A percentile compares a stretch with the other conserved stretches of the same genome.
phyloP scores from a whole-genome alignment of 169 alveolate genomes.

The Cryptosporidium baileyi region DNA sequence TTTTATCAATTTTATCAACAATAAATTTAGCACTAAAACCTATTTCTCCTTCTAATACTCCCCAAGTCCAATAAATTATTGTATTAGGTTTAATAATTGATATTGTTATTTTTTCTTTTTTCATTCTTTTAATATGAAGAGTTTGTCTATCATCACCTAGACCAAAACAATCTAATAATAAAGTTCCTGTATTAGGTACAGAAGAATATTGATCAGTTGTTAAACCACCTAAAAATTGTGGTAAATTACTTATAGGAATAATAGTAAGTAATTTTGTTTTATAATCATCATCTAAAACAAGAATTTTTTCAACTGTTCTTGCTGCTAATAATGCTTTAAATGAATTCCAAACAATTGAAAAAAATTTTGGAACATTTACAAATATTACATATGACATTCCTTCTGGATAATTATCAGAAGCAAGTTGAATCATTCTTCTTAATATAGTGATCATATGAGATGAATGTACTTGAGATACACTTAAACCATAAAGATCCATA shows the following conservation, averaged over 20 bases:
- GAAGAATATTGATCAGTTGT: constrained; percentile 56
- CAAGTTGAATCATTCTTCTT: constrained; percentile 59
- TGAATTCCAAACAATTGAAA: constrained; percentile 69
- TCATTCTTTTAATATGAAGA: constrained; percentile 64
- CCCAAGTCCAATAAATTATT: constrained; percentile 66
- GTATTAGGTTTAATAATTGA: constrained; percentile 44
- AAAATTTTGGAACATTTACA: constrained; percentile 60
- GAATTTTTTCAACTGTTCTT: constrained; percentile 66
- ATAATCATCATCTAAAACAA: constrained; percentile 62
- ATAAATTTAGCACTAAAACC: constrained; percentile 26
- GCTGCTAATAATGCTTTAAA: constrained; percentile 61
- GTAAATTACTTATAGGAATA: constrained; percentile 8
- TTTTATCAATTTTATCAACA: neutral
- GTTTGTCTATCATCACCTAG: constrained; percentile 70
- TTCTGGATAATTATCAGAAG: constrained; percentile 69
- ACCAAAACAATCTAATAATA: constrained; percentile 57
- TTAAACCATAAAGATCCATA: constrained; percentile 47
- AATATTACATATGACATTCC: constrained; percentile 66
- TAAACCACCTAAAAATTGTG: constrained; percentile 61
- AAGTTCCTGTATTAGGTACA: constrained; percentile 65
- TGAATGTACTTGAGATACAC: constrained; percentile 64
- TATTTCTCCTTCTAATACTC: constrained; percentile 64
- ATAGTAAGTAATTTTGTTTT: constrained; percentile 11
- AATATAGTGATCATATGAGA: constrained; percentile 58
- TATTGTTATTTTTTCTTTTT: constrained; percentile 38